Evolutionary conservation across 495 filamentous ascomycete genomes (phyloP).

Genomic region (Bathelium albidoporum): DNA sequence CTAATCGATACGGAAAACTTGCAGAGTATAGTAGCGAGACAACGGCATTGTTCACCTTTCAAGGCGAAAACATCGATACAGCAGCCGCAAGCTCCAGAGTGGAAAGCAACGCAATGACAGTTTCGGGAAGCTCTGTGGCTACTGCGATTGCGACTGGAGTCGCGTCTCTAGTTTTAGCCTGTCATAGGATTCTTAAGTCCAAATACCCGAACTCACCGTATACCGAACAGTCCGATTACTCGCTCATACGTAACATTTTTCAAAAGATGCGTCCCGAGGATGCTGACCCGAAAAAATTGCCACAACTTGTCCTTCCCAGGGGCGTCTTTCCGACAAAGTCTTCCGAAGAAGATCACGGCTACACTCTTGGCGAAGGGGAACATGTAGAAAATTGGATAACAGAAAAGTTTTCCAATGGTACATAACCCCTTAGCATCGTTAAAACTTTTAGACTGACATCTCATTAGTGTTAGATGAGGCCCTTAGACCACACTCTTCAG

Average conservation of each 20-base stretch:
- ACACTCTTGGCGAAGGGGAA: no score
- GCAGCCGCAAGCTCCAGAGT: not conserved
- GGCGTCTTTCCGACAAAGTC: no score
- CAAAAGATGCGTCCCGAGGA: not conserved
- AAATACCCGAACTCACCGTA: not conserved
- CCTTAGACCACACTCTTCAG: no score
- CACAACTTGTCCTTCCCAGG: no score
- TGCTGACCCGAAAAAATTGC: no score
- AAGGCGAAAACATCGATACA: conserved; percentile 6
- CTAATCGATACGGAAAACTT: not conserved
- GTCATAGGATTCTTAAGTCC: not conserved
- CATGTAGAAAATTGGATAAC: no score
- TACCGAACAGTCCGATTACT: not conserved
- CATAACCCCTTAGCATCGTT: no score
- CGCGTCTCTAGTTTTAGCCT: conserved; percentile 3
- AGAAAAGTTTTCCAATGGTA: no score
- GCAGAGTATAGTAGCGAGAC: conserved; percentile 8
- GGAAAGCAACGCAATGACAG: no score
- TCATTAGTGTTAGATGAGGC: no score
- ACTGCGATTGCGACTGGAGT: conserved; percentile 9
- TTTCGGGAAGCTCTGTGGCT: not conserved
- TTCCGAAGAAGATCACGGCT: no score
- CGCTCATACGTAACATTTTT: not conserved
- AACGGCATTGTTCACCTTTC: not conserved
- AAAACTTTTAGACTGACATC: no score